These are phyloP conservation scores for Albifimbria verrucaria DNA, from an alignment of 2,329 filamentous ascomycete genomes.

Conservation along the genomic window DNA sequence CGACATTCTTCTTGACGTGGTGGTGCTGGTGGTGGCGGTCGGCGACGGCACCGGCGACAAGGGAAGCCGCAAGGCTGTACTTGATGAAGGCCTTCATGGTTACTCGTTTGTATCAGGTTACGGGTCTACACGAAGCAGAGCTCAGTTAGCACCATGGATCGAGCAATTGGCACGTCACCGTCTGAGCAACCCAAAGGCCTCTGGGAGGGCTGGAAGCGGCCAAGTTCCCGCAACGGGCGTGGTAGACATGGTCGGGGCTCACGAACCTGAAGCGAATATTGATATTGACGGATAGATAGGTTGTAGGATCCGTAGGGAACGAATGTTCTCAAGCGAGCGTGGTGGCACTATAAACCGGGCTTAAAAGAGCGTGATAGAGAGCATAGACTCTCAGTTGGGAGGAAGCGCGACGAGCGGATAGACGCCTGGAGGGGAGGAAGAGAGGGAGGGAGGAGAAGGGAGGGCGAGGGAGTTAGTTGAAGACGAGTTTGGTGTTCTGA, in stretches of 20 bases:
- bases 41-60: constrained; percentile 52
- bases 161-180: too few species aligned
- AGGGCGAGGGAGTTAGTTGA: not conserved
- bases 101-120: constrained; percentile 4
- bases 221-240: too few species aligned
- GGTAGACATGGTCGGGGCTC: too few species aligned
- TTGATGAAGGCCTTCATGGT: constrained; percentile 50
- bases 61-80: constrained; percentile 49
- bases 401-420: constrained; percentile 28
- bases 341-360: constrained; percentile 18
- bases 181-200: too few species aligned
- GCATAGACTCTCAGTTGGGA: constrained; percentile 51
- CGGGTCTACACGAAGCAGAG: too few species aligned
- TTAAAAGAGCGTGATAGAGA: constrained; percentile 57
- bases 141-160: too few species aligned
- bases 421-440: constrained; percentile 13
- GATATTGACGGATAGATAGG: not conserved
- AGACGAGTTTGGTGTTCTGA: not conserved
- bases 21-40: constrained; percentile 60
- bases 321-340: constrained; percentile 28
- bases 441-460: constrained; percentile 12
- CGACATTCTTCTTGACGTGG: constrained; percentile 52
- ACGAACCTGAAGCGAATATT: not conserved
- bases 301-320: constrained; percentile 17
- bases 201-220: too few species aligned